Evolutionary conservation across 805 yeast genomes (phyloP).

Genomic region (Candida tallmaniae): DNA sequence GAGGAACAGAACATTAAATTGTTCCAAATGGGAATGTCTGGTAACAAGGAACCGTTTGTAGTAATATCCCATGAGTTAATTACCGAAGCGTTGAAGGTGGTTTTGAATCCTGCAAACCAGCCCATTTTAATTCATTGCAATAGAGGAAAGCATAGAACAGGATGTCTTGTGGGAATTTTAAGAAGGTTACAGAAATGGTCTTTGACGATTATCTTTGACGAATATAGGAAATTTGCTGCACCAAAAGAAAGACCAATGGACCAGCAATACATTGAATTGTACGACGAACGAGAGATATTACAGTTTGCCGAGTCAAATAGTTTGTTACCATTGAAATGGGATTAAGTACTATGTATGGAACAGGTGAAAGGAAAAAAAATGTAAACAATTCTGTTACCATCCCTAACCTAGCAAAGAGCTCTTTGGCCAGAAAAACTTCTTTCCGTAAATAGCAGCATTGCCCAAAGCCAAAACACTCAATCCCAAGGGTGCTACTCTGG

Average conservation of each 20-base stretch:
- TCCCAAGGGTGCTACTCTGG: conserved; percentile 59
- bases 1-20: conserved; percentile 57
- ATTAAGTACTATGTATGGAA: conserved; percentile 13
- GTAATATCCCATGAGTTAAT: conserved; percentile 62
- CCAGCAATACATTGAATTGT: conserved; percentile 91
- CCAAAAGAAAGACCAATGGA: conserved; percentile 96
- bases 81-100: conserved; percentile 75
- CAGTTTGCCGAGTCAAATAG: conserved; percentile 46
- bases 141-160: conserved; percentile 95
- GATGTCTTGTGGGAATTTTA: conserved; percentile 91
- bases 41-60: conserved; percentile 93
- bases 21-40: conserved; percentile 89
- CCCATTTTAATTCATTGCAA: conserved; percentile 94
- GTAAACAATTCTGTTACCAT: too few relatives aligned
- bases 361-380: too few relatives aligned
- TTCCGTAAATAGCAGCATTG: conserved; percentile 66
- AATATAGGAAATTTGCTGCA: conserved; percentile 87
- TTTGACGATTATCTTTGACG: conserved; percentile 89
- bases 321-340: conserved; percentile 73
- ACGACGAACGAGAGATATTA: conserved; percentile 61
- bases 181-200: conserved; percentile 91
- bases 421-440: conserved; percentile 53
- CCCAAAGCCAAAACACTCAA: conserved; percentile 55
- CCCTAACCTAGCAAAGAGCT: neutral
- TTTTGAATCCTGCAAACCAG: conserved; percentile 80